These are phyloP conservation scores for Poa pratensis DNA, from an alignment of 176 grass and related monocot genomes.

Conservation along the genomic window DNA sequence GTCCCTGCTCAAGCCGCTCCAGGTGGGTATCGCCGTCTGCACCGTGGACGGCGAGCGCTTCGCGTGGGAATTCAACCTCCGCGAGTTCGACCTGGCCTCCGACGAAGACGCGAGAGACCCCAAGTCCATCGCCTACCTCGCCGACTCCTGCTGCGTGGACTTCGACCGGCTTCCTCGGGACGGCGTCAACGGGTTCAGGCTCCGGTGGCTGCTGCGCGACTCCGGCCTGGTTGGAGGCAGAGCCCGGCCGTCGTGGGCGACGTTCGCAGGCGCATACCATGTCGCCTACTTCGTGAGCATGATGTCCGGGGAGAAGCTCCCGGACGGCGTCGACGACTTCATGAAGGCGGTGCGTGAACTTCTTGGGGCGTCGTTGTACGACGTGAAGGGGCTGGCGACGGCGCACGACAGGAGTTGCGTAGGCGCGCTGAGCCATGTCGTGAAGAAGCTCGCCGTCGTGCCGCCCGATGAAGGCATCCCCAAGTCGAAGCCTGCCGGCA, in stretches of 20 bases:
- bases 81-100: not conserved
- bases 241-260: not conserved
- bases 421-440: not conserved
- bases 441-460: not conserved
- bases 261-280: not conserved
- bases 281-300: not conserved
- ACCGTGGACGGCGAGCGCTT: not conserved
- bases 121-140: slow-evolving; percentile 16
- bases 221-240: not conserved
- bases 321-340: not conserved
- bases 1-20: not conserved
- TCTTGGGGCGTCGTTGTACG: not conserved
- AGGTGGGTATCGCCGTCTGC: slow-evolving; percentile 32
- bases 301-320: not conserved
- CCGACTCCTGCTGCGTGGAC: not conserved
- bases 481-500: not conserved
- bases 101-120: not conserved
- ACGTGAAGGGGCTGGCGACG: not conserved
- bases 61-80: slow-evolving; percentile 1
- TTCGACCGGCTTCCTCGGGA: not conserved
- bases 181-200: not conserved
- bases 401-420: not conserved
- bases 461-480: not conserved
- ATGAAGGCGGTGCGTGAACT: accelerated
- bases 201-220: not conserved